phyloP scores from a whole-genome alignment of 495 filamentous ascomycete species.

The Daldinia grandis region DNA sequence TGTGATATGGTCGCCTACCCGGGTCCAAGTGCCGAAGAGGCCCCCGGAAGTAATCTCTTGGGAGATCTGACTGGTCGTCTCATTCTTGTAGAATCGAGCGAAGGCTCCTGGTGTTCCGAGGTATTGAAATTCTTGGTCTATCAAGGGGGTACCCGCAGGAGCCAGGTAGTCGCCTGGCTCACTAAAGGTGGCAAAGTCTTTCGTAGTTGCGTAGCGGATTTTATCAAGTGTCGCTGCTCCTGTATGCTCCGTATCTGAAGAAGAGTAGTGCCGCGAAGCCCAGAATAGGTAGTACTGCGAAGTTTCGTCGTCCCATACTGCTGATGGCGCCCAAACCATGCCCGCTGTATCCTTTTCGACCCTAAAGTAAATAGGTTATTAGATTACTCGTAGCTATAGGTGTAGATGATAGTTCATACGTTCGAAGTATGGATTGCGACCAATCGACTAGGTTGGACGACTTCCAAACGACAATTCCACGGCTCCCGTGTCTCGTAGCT shows the following conservation, averaged over 20 bases:
- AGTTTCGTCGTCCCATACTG: slow-evolving; percentile 48
- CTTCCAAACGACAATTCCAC: slow-evolving; percentile 51
- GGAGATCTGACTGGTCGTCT: slow-evolving; percentile 46
- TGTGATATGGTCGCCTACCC: slow-evolving; percentile 31
- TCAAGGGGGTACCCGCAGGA: slow-evolving; percentile 41
- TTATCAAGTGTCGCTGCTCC: slow-evolving; percentile 33
- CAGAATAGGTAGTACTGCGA: slow-evolving; percentile 51
- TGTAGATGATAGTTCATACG: not conserved
- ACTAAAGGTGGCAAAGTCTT: slow-evolving; percentile 43
- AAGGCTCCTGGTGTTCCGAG: slow-evolving; percentile 43
- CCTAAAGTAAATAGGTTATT: slow-evolving; percentile 16
- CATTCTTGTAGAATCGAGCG: slow-evolving; percentile 50
- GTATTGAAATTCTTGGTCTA: slow-evolving; percentile 49
- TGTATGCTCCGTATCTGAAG: slow-evolving; percentile 40
- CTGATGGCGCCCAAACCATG: slow-evolving; percentile 53
- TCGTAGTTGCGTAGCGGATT: slow-evolving; percentile 47
- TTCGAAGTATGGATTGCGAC: slow-evolving; percentile 27
- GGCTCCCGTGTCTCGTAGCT: slow-evolving; percentile 46
- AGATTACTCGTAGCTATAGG: not conserved
- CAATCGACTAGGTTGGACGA: slow-evolving; percentile 48
- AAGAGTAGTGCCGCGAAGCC: slow-evolving; percentile 41
- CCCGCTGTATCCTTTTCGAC: slow-evolving; percentile 49
- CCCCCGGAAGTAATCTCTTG: slow-evolving; percentile 46
- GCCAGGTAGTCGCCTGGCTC: slow-evolving; percentile 43
- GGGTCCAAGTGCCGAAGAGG: slow-evolving; percentile 52